Percentiles rank a stretch among this genome's conserved stretches.
phyloP scores from a whole-genome alignment of 164 flowering plant genomes.

The Annona squamosa region DNA sequence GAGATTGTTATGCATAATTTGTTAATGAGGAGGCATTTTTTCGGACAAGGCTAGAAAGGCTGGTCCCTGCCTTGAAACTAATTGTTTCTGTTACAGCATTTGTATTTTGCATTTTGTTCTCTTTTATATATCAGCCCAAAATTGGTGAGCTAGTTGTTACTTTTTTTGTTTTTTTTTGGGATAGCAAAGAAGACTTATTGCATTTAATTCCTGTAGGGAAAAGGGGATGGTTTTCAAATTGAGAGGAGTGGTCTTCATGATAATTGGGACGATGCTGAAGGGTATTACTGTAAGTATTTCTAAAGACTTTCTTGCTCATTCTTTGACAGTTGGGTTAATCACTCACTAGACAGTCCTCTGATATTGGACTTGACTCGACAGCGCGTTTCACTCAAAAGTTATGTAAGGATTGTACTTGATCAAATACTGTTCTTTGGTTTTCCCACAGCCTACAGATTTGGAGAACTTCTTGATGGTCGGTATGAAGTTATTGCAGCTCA shows the following conservation, averaged over 20 bases:
- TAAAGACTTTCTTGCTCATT: not conserved
- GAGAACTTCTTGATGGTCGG: conserved; percentile 91
- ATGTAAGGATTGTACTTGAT: not conserved
- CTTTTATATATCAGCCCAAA: too few relatives aligned
- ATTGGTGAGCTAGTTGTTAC: not conserved
- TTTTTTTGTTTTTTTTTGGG: not conserved
- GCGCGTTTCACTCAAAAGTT: not conserved
- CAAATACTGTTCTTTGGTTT: not conserved
- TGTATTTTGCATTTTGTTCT: too few relatives aligned
- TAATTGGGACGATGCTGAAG: conserved; percentile 99
- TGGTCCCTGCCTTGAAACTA: too few relatives aligned
- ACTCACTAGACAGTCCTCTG: not conserved
- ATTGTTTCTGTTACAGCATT: too few relatives aligned
- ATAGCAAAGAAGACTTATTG: not conserved
- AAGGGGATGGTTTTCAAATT: conserved; percentile 59
- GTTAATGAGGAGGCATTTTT: too few relatives aligned
- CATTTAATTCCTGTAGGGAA: conserved; percentile 40
- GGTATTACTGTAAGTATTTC: conserved; percentile 82
- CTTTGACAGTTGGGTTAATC: not conserved
- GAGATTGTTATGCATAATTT: too few relatives aligned
- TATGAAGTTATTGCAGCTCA: conserved; percentile 93
- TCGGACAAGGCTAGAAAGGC: too few relatives aligned
- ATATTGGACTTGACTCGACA: not conserved
- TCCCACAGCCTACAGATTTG: conserved; percentile 74
- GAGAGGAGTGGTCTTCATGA: conserved; percentile 86